These are phyloP conservation scores for Brasenia schreberi DNA, from an alignment of 164 flowering plant genomes.

Conservation along the genomic window DNA sequence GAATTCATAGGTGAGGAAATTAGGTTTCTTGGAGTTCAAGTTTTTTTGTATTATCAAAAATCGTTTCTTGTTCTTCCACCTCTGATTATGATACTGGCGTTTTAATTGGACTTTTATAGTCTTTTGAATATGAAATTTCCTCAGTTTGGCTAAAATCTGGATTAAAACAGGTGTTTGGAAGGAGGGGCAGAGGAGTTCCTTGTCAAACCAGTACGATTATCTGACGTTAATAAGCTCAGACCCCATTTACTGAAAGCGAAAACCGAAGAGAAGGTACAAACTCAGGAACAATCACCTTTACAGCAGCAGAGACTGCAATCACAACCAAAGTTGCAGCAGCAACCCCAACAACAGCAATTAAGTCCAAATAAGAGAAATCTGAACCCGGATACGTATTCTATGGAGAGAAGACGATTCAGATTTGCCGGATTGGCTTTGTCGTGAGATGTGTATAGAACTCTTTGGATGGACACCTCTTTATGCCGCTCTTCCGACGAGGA, in stretches of 20 bases:
- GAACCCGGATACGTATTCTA: constrained; percentile 37
- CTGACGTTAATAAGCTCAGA: constrained; percentile 56
- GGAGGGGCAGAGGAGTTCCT: constrained; percentile 90
- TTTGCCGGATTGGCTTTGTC: constrained; percentile 18
- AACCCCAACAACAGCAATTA: constrained; percentile 4
- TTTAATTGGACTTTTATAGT: no score
- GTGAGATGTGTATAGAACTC: background rate
- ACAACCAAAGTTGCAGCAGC: background rate
- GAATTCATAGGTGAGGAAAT: constrained; percentile 59
- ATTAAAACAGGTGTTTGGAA: constrained; percentile 63
- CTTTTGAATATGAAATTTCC: background rate
- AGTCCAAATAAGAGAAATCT: constrained; percentile 39
- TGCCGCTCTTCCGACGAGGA: background rate
- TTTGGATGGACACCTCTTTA: background rate
- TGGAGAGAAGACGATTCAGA: constrained; percentile 45
- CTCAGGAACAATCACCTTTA: background rate
- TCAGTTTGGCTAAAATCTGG: background rate
- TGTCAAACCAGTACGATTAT: constrained; percentile 53
- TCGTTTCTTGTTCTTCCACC: no score
- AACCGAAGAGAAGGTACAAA: constrained; percentile 11
- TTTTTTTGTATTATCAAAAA: background rate
- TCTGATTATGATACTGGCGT: no score
- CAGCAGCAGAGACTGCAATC: background rate
- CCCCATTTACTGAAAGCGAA: constrained; percentile 56
- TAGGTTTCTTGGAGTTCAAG: background rate